Evolutionary conservation across 257 asterid genomes (phyloP), one percentile per base, ranked within the genome.

Genomic region (Nicotiana otophora): DNA sequence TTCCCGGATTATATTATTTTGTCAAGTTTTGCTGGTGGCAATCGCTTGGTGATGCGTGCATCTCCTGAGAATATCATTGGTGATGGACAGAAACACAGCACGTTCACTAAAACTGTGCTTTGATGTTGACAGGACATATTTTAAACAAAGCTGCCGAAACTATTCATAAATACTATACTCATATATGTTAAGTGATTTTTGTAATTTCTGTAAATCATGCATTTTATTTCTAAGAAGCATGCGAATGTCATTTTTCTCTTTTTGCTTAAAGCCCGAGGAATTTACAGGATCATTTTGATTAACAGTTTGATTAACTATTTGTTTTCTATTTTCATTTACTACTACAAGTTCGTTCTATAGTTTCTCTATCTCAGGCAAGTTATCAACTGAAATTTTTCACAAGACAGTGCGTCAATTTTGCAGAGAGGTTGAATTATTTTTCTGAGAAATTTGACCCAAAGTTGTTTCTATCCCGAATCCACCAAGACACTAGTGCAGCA

Each of bases 381-480:
- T 48, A 26, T 42, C 54, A 66, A 53, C 62, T 81, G 54, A 31
- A n/a, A 11, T 51, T 66, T 64, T 66, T 66, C 16, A 66, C 57
- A 66, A 66, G 36, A 51, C 19, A 69, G 53, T 88, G 23, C 66
- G 30, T 86, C 84, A 36, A 58, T 85, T 83, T 86, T 89, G 93
- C 98, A 96, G 99, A 92, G 81, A 90, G 90, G 84, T 67, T 96
- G 63, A 93, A 94, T 89, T 96, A 93, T 84, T 96, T 91, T 91
- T 93, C 97, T 5, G 98, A 96, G 87, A 92, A 89, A 82, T 96
- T 96, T 69, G 97, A 94, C 80, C 94, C 98, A 70, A 96, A 88
- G 85, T 92, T 93, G 63, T 94, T 93, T 84, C 77, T 96, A 84
- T 92, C 98, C 82, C 98, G 97, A 82, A 94, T 96, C 58, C 99